Conservation (phyloP, 441 rosid genomes). For the Capsella rubella region DNA sequence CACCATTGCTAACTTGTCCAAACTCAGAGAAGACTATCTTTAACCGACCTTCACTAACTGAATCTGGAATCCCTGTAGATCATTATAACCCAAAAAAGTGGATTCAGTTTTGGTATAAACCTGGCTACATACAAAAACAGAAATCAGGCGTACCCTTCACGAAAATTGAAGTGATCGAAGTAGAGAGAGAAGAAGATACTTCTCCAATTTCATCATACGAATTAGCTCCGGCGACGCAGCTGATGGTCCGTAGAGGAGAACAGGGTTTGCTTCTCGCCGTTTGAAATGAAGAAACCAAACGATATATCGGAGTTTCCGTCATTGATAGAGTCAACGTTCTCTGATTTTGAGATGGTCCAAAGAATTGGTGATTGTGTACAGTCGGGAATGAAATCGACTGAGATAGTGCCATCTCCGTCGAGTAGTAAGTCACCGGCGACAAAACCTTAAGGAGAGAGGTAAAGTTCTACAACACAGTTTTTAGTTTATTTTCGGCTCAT, state of each 20-base stretch:
- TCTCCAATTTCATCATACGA: conserved; percentile 26
- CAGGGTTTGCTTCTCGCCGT: conserved; percentile 12
- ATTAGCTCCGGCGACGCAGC: conserved; percentile 27
- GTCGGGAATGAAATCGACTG: conserved; percentile 7
- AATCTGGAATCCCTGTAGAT: conserved; percentile 50
- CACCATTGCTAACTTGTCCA: conserved; percentile 60
- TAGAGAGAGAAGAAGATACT: conserved; percentile 15
- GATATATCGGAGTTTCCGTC: conserved; percentile 12
- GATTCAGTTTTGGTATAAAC: background rate
- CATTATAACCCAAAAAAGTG: background rate
- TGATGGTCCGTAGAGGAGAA: conserved; percentile 32
- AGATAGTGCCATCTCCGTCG: conserved; percentile 44
- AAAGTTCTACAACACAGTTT: background rate
- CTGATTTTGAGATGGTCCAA: conserved; percentile 6
- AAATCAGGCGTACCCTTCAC: conserved; percentile 48
- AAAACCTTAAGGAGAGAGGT: background rate
- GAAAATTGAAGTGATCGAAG: conserved; percentile 46
- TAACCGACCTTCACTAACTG: conserved; percentile 60
- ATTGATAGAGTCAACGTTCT: background rate
- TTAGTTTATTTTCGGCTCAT: conserved; percentile 10
- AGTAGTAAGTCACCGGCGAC: conserved; percentile 19
- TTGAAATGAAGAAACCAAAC: conserved; percentile 14
- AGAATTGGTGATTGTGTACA: background rate
- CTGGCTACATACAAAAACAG: background rate
- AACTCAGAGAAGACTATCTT: conserved; percentile 55